Conservation (phyloP, 371 early-diverging fungal genomes). For the Mucor irregularis region DNA sequence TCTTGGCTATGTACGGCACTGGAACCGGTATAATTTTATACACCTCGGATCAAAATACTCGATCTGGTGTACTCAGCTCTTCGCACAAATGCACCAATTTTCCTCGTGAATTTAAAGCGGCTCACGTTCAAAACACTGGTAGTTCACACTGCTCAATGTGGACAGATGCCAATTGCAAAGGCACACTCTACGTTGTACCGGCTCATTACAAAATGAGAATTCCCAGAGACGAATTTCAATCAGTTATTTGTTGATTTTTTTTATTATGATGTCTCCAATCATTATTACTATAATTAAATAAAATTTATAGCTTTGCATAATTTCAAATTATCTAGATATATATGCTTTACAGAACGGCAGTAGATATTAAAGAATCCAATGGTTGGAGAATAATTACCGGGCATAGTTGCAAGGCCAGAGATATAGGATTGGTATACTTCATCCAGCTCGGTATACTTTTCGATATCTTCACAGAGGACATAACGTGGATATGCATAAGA, state of each 20-base stretch:
- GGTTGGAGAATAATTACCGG: constrained; percentile 9
- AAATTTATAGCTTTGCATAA: neutral
- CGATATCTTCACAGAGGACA: neutral
- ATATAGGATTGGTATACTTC: neutral
- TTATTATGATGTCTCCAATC: constrained; percentile 6
- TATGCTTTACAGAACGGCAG: constrained; percentile 6
- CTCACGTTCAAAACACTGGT: constrained; percentile 32
- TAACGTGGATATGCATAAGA: neutral
- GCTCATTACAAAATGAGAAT: constrained; percentile 40
- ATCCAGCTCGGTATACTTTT: constrained; percentile 1
- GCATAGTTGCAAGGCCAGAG: constrained; percentile 1
- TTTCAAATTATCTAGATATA: constrained; percentile 11
- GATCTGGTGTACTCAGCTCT: constrained; percentile 33
- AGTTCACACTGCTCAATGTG: constrained; percentile 40
- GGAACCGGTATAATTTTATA: constrained; percentile 28
- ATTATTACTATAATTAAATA: too few relatives aligned
- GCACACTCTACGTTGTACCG: constrained; percentile 37
- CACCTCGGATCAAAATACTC: constrained; percentile 18
- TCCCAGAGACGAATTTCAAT: constrained; percentile 26
- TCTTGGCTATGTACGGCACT: constrained; percentile 15
- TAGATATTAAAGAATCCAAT: constrained; percentile 13
- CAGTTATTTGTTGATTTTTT: constrained; percentile 20
- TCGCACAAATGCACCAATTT: constrained; percentile 35
- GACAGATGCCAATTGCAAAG: constrained; percentile 35
- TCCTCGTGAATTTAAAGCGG: constrained; percentile 33